Conservation (phyloP, 306 rosid species). For the Vigna reflexopilosa region DNA sequence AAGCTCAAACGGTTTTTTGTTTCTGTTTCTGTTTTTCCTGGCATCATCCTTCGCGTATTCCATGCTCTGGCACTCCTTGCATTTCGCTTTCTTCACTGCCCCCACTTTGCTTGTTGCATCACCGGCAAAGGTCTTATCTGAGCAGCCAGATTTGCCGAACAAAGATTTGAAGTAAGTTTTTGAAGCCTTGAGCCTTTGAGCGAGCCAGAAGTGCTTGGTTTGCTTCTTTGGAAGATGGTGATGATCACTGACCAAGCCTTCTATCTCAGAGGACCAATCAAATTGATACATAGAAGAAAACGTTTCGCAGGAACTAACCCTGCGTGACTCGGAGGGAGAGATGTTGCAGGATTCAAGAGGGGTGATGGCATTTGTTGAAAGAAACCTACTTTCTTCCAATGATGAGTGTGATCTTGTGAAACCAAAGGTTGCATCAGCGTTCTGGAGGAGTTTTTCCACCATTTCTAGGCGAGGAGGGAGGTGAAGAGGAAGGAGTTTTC, state of each 20-base stretch:
- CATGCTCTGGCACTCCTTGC: conserved; percentile 16
- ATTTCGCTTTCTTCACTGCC: conserved; percentile 35
- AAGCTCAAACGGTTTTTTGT: conserved; percentile 43
- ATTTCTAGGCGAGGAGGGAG: conserved; percentile 27
- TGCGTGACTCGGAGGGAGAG: conserved; percentile 73
- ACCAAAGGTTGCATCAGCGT: conserved; percentile 38
- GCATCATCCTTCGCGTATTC: neutral
- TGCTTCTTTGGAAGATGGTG: conserved; percentile 48
- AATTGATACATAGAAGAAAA: conserved; percentile 48
- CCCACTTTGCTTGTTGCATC: conserved; percentile 43
- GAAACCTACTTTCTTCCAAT: conserved; percentile 52
- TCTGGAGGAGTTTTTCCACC: conserved; percentile 45
- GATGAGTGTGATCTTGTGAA: conserved; percentile 36
- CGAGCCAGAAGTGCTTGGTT: conserved; percentile 51
- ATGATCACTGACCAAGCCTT: conserved; percentile 30
- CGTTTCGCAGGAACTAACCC: conserved; percentile 62
- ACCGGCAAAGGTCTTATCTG: conserved; percentile 48
- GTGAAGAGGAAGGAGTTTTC: conserved; percentile 78
- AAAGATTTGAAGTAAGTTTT: conserved; percentile 63
- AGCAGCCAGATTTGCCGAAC: conserved; percentile 59
- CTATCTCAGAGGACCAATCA: conserved; percentile 50
- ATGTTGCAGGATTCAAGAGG: conserved; percentile 63
- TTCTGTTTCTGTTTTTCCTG: conserved; percentile 29
- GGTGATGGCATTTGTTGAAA: conserved; percentile 50
- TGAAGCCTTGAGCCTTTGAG: conserved; percentile 65